These are phyloP conservation scores for Waltiozyma sp. DNA, from an alignment of 1,139 yeast species.

Conservation along the genomic window DNA sequence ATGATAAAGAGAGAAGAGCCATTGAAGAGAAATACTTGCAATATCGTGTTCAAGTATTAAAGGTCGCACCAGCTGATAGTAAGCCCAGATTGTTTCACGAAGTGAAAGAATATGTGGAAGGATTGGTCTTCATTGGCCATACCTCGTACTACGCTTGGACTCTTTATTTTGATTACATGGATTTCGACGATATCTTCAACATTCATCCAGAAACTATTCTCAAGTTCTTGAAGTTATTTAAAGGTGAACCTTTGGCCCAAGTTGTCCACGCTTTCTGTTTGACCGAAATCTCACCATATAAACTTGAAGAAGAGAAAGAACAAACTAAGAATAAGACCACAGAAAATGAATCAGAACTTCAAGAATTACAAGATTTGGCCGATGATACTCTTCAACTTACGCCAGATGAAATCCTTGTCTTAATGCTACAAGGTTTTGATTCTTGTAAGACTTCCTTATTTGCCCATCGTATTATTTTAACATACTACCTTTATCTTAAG, in stretches of 20 bases:
- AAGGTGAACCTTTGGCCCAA: constrained; percentile 51
- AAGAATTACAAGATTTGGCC: constrained; percentile 14
- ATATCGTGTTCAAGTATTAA: constrained; percentile 45
- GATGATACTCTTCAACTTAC: constrained; percentile 12
- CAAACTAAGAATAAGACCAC: constrained; percentile 7
- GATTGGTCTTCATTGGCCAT: constrained; percentile 59
- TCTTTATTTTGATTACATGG: constrained; percentile 66
- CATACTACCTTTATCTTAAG: constrained; percentile 46
- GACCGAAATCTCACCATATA: constrained; percentile 51
- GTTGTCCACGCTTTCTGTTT: constrained; percentile 47
- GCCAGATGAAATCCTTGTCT: constrained; percentile 18
- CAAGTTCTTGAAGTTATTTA: constrained; percentile 46
- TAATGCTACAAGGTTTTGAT: constrained; percentile 18
- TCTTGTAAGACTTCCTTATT: constrained; percentile 36
- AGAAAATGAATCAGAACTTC: constrained; percentile 11
- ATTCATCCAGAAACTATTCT: constrained; percentile 38
- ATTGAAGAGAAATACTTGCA: constrained; percentile 51
- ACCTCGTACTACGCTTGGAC: constrained; percentile 63
- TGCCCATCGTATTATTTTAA: constrained; percentile 54
- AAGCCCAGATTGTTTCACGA: constrained; percentile 32
- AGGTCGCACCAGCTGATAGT: constrained; percentile 31
- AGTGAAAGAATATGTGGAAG: constrained; percentile 51
- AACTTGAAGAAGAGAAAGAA: constrained; percentile 19
- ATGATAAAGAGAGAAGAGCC: constrained; percentile 48
- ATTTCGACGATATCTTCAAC: constrained; percentile 37